These are phyloP conservation scores for Diaporthe vaccinii DNA, from an alignment of 2,329 filamentous ascomycete genomes.

Conservation along the genomic window DNA sequence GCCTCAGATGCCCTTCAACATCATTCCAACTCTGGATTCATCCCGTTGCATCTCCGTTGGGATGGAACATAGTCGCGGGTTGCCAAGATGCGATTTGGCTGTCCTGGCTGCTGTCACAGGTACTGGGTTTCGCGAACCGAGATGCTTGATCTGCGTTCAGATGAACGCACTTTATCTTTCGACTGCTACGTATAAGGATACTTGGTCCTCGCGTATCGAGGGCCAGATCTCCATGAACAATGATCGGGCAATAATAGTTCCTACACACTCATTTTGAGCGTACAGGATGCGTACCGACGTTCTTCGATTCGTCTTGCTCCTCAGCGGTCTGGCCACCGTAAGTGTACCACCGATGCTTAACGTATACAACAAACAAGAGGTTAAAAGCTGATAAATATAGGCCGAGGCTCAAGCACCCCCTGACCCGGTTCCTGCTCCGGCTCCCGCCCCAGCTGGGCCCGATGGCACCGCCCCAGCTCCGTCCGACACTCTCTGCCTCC, in stretches of 20 bases:
- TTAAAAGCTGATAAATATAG: background rate
- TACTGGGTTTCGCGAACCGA: background rate
- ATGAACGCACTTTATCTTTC: background rate
- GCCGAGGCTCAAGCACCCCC: background rate
- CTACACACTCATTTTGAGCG: background rate
- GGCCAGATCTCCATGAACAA: too few relatives aligned
- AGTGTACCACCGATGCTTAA: background rate
- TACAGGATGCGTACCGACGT: background rate
- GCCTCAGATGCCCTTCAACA: background rate
- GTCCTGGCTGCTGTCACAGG: conserved; percentile 4
- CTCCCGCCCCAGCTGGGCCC: background rate
- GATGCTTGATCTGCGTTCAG: conserved; percentile 17
- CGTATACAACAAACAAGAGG: background rate
- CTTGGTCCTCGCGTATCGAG: background rate
- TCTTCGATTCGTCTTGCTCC: background rate
- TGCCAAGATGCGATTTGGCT: background rate
- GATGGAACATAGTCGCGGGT: background rate
- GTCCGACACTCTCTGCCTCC: conserved; percentile 24
- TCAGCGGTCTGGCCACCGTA: conserved; percentile 6
- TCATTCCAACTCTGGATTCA: conserved; percentile 6
- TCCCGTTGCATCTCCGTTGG: background rate
- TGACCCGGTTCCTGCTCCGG: background rate
- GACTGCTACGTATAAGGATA: background rate
- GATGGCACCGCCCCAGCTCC: background rate
- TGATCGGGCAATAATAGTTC: background rate